Conservation (phyloP, 1,139 yeast species). For the Candida dubliniensis region DNA sequence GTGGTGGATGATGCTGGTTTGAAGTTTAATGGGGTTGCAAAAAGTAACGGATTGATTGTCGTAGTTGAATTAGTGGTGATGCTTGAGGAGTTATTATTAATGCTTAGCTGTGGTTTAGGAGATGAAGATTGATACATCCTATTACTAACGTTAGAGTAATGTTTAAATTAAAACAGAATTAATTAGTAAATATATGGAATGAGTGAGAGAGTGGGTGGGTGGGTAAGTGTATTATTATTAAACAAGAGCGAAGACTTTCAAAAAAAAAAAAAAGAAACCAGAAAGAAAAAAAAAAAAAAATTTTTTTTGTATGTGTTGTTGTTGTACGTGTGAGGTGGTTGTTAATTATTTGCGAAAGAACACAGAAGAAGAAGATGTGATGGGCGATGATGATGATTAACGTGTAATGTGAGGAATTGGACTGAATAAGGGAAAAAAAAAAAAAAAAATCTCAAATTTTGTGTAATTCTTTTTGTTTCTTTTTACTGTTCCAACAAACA, state of each 20-base stretch:
- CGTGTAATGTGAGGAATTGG: too few relatives aligned
- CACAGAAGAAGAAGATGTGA: too few relatives aligned
- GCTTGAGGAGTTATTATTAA: not conserved
- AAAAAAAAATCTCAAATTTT: too few relatives aligned
- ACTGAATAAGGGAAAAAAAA: too few relatives aligned
- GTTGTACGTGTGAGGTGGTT: too few relatives aligned
- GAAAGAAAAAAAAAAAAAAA: too few relatives aligned
- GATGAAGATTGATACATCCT: not conserved
- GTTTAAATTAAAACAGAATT: not conserved
- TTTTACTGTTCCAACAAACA: too few relatives aligned
- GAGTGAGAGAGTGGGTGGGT: not conserved
- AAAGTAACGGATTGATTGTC: slow-evolving; percentile 1
- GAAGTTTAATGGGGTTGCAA: slow-evolving; percentile 2
- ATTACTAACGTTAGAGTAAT: not conserved
- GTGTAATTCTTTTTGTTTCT: too few relatives aligned
- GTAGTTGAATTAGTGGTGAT: not conserved
- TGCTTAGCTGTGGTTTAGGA: not conserved
- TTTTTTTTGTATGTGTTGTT: too few relatives aligned
- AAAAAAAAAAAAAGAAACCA: not conserved
- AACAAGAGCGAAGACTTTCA: not conserved
- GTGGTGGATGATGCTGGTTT: slow-evolving; percentile 6
- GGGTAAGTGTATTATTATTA: not conserved
- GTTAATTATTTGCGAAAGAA: too few relatives aligned
- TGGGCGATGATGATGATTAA: too few relatives aligned
- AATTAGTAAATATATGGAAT: not conserved